Evolutionary conservation across 768 basidiomycete species (phyloP).

Genomic region (Guyanaporus albipodus): DNA sequence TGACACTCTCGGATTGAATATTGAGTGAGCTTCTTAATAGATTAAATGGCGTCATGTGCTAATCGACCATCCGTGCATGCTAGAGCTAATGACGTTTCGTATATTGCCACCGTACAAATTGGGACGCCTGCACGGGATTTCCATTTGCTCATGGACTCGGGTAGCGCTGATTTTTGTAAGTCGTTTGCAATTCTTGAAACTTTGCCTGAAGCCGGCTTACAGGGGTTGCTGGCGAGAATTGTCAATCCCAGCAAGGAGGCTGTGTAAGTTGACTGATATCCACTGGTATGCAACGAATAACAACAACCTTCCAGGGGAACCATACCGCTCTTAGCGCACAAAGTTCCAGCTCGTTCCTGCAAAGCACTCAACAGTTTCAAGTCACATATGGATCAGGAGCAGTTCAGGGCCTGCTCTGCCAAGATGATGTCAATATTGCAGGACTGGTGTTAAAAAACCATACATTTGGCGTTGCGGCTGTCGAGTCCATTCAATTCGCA

Average conservation of each 20-base stretch:
- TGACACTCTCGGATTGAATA: conserved; percentile 64
- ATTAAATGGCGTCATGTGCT: neutral
- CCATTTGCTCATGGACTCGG: conserved; percentile 63
- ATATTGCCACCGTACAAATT: conserved; percentile 55
- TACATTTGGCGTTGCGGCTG: conserved; percentile 61
- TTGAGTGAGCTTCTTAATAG: conserved; percentile 48
- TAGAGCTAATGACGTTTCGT: conserved; percentile 52
- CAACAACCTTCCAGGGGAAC: conserved; percentile 43
- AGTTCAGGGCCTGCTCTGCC: conserved; percentile 60
- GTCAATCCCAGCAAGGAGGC: conserved; percentile 39
- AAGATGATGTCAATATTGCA: conserved; percentile 61
- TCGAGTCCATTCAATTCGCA: conserved; percentile 63
- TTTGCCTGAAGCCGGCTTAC: neutral
- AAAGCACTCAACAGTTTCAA: conserved; percentile 46
- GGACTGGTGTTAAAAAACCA: conserved; percentile 55
- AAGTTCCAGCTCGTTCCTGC: conserved; percentile 60
- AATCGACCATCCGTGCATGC: neutral
- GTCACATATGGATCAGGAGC: conserved; percentile 68
- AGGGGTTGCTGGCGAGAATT: conserved; percentile 54
- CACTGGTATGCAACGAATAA: conserved; percentile 1
- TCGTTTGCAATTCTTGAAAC: neutral
- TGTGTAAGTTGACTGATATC: conserved; percentile 35
- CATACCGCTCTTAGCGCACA: conserved; percentile 63
- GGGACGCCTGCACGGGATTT: conserved; percentile 63
- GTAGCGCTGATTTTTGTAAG: conserved; percentile 59